Conservation (phyloP, 1,284 basidiomycete species). For the Trichosporon sp. region DNA sequence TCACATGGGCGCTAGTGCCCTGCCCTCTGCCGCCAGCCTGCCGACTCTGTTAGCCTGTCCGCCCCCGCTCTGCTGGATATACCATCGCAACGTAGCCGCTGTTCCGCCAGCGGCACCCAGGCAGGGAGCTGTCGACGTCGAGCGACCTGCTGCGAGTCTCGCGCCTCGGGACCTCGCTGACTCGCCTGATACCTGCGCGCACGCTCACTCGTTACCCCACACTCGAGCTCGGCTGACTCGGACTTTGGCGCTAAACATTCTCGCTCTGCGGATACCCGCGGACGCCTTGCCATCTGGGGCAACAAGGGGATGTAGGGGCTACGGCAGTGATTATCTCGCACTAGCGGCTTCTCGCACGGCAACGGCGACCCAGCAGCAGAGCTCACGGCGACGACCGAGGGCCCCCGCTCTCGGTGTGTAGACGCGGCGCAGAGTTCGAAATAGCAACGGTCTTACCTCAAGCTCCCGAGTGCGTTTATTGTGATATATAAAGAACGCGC, state of each 20-base stretch:
- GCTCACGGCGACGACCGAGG: background rate
- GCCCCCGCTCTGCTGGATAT: background rate
- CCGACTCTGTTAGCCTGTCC: no score
- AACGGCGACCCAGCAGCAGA: background rate
- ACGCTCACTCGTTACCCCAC: background rate
- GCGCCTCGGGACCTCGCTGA: background rate
- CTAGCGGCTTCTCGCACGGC: background rate
- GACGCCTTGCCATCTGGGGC: no score
- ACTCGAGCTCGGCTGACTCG: background rate
- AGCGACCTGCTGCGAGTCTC: background rate
- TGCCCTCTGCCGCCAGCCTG: background rate
- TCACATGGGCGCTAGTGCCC: background rate
- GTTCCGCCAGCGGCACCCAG: background rate
- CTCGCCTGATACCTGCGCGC: background rate
- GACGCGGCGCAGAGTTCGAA: background rate
- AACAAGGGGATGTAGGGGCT: background rate
- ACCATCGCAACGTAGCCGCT: background rate
- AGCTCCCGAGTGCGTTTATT: background rate
- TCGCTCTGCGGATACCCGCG: background rate
- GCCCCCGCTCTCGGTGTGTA: background rate
- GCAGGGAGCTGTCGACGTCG: background rate
- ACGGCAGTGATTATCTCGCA: background rate
- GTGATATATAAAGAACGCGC: slow-evolving; percentile 1
- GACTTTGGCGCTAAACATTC: background rate
- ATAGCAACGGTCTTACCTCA: background rate